These are phyloP conservation scores for Letharia columbiana DNA, from an alignment of 495 filamentous ascomycete species.

Conservation along the genomic window DNA sequence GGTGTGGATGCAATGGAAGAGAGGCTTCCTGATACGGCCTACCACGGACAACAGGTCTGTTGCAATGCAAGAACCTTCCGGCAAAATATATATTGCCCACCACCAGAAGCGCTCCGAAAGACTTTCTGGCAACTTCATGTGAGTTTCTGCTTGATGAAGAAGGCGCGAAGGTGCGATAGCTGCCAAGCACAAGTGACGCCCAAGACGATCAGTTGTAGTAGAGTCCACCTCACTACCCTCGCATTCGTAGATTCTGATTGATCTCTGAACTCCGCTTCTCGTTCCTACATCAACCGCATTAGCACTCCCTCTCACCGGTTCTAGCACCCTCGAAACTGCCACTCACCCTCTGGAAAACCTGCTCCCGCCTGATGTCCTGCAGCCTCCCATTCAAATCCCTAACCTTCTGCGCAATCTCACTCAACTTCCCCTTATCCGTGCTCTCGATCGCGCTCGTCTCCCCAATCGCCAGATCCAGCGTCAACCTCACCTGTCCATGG, in stretches of 20 bases:
- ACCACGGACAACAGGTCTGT: neutral
- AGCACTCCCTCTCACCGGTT: neutral
- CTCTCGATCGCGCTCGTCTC: slow-evolving; percentile 93
- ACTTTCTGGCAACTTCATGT: slow-evolving; percentile 42
- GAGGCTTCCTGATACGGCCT: neutral
- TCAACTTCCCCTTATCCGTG: slow-evolving; percentile 86
- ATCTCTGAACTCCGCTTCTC: slow-evolving; percentile 95
- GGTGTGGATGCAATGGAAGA: neutral
- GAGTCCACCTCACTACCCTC: slow-evolving; percentile 86
- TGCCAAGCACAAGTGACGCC: slow-evolving; percentile 95
- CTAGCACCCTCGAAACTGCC: neutral
- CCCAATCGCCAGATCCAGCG: slow-evolving; percentile 88
- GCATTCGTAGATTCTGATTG: slow-evolving; percentile 91
- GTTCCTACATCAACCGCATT: slow-evolving; percentile 53
- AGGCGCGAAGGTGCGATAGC: slow-evolving; percentile 83
- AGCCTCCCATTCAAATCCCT: slow-evolving; percentile 82
- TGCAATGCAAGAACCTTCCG: neutral
- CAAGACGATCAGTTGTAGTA: slow-evolving; percentile 82
- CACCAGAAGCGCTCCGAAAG: neutral
- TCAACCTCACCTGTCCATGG: slow-evolving; percentile 68
- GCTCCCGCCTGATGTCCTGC: slow-evolving; percentile 84
- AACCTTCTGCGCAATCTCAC: slow-evolving; percentile 82
- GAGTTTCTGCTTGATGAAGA: slow-evolving; percentile 99
- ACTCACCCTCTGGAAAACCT: slow-evolving; percentile 90
- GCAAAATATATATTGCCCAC: neutral